Conservation (phyloP, 2,329 filamentous ascomycete species). For the Xylariales sp. region DNA sequence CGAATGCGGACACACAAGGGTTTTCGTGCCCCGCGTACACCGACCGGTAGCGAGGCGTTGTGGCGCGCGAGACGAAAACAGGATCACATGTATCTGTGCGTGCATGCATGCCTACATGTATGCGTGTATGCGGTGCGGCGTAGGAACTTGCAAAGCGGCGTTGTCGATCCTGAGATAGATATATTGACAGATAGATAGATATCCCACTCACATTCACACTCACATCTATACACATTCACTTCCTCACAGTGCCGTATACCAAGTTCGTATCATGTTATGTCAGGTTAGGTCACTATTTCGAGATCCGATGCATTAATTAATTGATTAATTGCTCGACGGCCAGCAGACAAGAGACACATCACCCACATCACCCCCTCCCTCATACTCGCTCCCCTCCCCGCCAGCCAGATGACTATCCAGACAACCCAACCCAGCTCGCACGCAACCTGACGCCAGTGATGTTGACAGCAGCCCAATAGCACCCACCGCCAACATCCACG, state of each 20-base stretch:
- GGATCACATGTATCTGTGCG: slow-evolving; percentile 7
- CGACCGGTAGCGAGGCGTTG: slow-evolving; percentile 21
- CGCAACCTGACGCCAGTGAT: not conserved
- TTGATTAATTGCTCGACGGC: not conserved
- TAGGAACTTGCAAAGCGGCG: not conserved
- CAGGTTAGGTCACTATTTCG: not conserved
- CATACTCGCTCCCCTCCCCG: too few relatives aligned
- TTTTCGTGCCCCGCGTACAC: slow-evolving; percentile 23
- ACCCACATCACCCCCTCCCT: too few relatives aligned
- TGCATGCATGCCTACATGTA: too few relatives aligned
- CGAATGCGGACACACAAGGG: not conserved
- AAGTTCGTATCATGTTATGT: too few relatives aligned
- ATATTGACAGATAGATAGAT: too few relatives aligned
- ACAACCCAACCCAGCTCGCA: not conserved
- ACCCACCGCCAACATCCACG: not conserved
- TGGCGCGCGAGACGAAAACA: slow-evolving; percentile 27
- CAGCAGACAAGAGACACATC: not conserved
- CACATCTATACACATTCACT: too few relatives aligned
- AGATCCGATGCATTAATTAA: not conserved
- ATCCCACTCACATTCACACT: not conserved
- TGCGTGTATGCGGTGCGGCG: too few relatives aligned
- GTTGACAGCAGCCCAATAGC: not conserved
- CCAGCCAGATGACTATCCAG: too few relatives aligned
- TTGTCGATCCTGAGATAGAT: not conserved
- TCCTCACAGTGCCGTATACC: not conserved